Evolutionary conservation across 2,329 filamentous ascomycete species (phyloP).

Genomic region (Diaporthe sp.): DNA sequence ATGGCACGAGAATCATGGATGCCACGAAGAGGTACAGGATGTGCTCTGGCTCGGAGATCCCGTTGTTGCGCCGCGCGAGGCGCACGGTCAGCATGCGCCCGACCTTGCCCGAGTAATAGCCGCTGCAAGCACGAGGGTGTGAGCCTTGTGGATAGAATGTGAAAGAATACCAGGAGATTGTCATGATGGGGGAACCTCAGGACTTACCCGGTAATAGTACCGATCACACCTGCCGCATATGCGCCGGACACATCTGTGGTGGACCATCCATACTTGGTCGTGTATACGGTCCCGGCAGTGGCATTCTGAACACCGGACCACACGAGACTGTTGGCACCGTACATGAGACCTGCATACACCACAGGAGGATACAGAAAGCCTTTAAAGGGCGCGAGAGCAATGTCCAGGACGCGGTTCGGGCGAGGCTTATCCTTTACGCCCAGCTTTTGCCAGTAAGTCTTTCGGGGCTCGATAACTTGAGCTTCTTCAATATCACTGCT

Average conservation of each 20-base stretch:
- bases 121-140: slow-evolving; percentile 43
- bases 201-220: slow-evolving; percentile 36
- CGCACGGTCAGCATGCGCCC: slow-evolving; percentile 43
- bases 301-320: slow-evolving; percentile 51
- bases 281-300: slow-evolving; percentile 50
- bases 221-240: slow-evolving; percentile 46
- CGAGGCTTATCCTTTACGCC: slow-evolving; percentile 51
- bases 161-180: neutral
- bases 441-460: slow-evolving; percentile 55
- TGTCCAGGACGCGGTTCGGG: slow-evolving; percentile 54
- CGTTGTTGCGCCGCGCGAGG: slow-evolving; percentile 43
- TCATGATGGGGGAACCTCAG: neutral
- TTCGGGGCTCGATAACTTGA: slow-evolving; percentile 47
- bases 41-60: slow-evolving; percentile 46
- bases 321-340: slow-evolving; percentile 50
- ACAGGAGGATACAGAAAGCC: slow-evolving; percentile 49
- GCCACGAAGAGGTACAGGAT: slow-evolving; percentile 43
- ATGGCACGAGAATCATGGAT: slow-evolving; percentile 42
- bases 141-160: slow-evolving; percentile 34
- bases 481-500: slow-evolving; percentile 25
- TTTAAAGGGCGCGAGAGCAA: slow-evolving; percentile 50
- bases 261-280: slow-evolving; percentile 48
- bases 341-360: slow-evolving; percentile 51
- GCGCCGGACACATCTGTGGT: slow-evolving; percentile 47
- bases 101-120: slow-evolving; percentile 46